Evolutionary conservation across 441 rosid genomes (phyloP).

Genomic region (Macaranga tanarius): DNA sequence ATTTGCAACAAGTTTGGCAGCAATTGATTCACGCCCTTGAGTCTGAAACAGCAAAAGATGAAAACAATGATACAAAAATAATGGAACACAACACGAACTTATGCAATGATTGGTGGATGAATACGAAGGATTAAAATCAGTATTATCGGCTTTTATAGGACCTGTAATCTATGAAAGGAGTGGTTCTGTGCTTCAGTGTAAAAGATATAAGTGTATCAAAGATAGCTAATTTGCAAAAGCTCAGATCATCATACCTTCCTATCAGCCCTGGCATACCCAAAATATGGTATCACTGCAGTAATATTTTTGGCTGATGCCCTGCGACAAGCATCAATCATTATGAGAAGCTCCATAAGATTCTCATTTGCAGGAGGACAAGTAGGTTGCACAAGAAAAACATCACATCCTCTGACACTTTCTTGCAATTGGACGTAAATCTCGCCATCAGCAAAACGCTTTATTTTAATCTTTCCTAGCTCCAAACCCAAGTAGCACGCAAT

Average conservation of each 20-base stretch:
- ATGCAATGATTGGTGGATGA: background rate
- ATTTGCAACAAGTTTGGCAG: constrained; percentile 79
- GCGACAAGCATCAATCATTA: constrained; percentile 98
- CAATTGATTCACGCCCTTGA: constrained; percentile 97
- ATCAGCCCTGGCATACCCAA: constrained; percentile 98
- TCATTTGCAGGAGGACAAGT: constrained; percentile 98
- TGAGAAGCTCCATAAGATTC: constrained; percentile 91
- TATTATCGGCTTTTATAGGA: background rate
- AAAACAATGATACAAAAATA: background rate
- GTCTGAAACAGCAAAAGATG: constrained; percentile 47
- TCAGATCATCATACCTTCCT: constrained; percentile 55
- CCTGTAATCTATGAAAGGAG: background rate
- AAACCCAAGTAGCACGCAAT: constrained; percentile 90
- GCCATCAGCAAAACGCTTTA: constrained; percentile 92
- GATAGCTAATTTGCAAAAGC: too few relatives aligned
- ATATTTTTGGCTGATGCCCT: constrained; percentile 94
- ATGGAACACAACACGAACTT: background rate
- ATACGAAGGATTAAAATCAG: background rate
- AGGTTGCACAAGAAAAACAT: constrained; percentile 90
- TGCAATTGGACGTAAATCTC: constrained; percentile 93
- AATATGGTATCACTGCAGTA: constrained; percentile 96
- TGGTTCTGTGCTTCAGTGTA: too few relatives aligned
- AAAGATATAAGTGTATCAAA: too few relatives aligned
- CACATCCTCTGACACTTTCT: constrained; percentile 97
- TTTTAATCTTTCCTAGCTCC: constrained; percentile 86